Evolutionary conservation across 352 stramenopile species (phyloP), one percentile per base, ranked within the genome.

Genomic region (Aphanomyces cochlioides): DNA sequence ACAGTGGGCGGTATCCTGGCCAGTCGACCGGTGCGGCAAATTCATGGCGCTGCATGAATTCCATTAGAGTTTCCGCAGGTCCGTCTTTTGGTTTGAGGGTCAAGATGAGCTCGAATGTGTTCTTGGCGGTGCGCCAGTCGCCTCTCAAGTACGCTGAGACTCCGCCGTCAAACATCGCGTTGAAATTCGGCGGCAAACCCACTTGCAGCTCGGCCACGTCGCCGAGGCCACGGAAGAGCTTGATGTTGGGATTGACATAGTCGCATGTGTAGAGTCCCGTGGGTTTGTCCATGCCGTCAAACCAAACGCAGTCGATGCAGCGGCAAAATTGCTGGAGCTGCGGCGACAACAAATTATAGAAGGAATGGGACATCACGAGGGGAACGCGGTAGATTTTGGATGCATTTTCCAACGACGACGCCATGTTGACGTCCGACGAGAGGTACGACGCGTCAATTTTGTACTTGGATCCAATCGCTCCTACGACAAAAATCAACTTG

Each of bases 391-490:
- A 97, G 57, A 95, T 82, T 58, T 88, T 89, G 15, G 79, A 86
- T 38, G 85, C 85, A 72, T 79, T 85, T 79, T 94, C 90, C 74
- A 97, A 85, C 64, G 87, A 77, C n/a, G 83, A 82, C 36, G 90
- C 85, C 84, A 96, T 92, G 72, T 97, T 96, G 5, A 96, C 90
- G 76, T 96, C 78, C 8, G 88, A 87, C 5, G 82, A 93, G 0
- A 97, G 75, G 69, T 97, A 97, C 0, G 88, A 95, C 37, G 90
- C 90, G 81, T 97, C 91, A 47, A 97, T 89, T 77, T 97, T 97
- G 76, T 96, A 90, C 39, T 90, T 64, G 54, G 78, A 91, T 17
- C 91, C 91, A 54, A 97, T 90, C 13, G 90, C 87, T 28, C 91
- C 60, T 67, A 67, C 6, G 28, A 66, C n/a, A 57, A 41, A 4